Evolutionary conservation across 2,329 filamentous ascomycete species (phyloP), one percentile per base, ranked within the genome.

Genomic region (Grosmannia clavigera): DNA sequence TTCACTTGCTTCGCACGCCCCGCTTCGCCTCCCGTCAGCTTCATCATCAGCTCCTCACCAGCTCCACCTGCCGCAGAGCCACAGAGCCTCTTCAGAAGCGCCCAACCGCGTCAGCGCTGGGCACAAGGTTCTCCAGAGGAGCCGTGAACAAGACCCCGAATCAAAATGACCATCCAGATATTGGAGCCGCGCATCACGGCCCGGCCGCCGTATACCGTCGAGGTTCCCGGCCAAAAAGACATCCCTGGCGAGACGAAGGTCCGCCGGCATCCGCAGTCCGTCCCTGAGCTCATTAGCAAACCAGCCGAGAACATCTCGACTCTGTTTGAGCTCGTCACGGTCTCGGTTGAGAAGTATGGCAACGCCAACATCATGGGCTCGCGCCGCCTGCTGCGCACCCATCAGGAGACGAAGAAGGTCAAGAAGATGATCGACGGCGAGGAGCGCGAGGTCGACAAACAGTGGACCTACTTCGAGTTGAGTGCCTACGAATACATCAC

Each of bases 381-480:
- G 66, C 85, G 90, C 64, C 85, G 82, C 71, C 79, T 94, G 62
- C 75, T 95, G 73, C 81, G 86, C 72, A 86, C 84, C 43, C 89
- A 94, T 72, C 80, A 85, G 66, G 90, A 95, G 75, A 88, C 83
- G 68, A 95, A 92, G 79, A 92, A 90, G 79, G 77, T 95, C 71
- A 94, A 92, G 82, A 94, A 92, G 80, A 80, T 91, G 61, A 77
- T 95, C 53, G 88, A 94, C 70, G 90, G 90, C 65, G 81, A 86
- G 68, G 86, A 92, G 78, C 76, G 82, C 68, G 82, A 91, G 73
- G 82, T 92, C 33, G 87, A 92, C 71, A 95, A 95, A 83, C 64
- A 89, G 69, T 95, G 90, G 90, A 87, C 85, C 60, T 95, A 88
- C 74, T 94, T 90, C 70, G 90, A 95, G 77, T 83, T 92, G 67